Percentiles rank a stretch among this genome's conserved stretches.
Conservation (phyloP, 1,284 basidiomycete genomes). For the Singerocomus inundabilis region DNA sequence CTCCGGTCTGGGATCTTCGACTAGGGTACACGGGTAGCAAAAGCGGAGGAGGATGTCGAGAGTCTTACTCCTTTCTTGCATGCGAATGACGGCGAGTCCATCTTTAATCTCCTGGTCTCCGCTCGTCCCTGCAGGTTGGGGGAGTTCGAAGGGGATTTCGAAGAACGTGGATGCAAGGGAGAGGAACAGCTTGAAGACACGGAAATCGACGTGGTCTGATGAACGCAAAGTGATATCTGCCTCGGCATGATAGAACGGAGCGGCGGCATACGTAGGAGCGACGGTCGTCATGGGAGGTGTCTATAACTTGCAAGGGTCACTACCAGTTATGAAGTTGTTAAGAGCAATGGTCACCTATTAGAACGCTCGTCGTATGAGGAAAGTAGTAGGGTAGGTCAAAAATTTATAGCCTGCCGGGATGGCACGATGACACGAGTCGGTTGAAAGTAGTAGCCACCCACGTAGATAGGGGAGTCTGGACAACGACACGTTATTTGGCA, state of each 20-base stretch:
- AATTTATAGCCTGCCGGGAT: not conserved
- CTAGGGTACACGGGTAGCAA: slow-evolving; percentile 23
- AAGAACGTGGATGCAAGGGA: slow-evolving; percentile 42
- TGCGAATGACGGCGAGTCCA: slow-evolving; percentile 20
- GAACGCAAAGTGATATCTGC: slow-evolving; percentile 37
- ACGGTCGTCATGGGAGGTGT: slow-evolving; percentile 2
- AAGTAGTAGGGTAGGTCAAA: too few relatives aligned
- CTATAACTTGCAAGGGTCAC: not conserved
- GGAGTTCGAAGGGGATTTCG: slow-evolving; percentile 41
- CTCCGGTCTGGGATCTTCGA: slow-evolving; percentile 20
- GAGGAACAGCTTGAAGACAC: too few relatives aligned
- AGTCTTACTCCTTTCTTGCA: slow-evolving; percentile 16
- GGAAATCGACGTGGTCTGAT: slow-evolving; percentile 37
- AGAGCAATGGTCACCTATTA: slow-evolving; percentile 2
- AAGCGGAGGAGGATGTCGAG: slow-evolving; percentile 21
- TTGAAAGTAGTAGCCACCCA: not conserved
- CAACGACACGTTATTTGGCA: not conserved
- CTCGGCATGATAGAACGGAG: slow-evolving; percentile 26
- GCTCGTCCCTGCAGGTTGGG: slow-evolving; percentile 32
- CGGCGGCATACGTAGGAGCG: slow-evolving; percentile 3
- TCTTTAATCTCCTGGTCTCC: slow-evolving; percentile 16
- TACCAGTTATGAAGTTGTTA: not conserved
- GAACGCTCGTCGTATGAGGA: not conserved
- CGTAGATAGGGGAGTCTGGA: not conserved
- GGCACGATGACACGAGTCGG: not conserved